Evolutionary conservation across 352 stramenopile genomes (phyloP).

Genomic region (Thraustochytrium sp.): DNA sequence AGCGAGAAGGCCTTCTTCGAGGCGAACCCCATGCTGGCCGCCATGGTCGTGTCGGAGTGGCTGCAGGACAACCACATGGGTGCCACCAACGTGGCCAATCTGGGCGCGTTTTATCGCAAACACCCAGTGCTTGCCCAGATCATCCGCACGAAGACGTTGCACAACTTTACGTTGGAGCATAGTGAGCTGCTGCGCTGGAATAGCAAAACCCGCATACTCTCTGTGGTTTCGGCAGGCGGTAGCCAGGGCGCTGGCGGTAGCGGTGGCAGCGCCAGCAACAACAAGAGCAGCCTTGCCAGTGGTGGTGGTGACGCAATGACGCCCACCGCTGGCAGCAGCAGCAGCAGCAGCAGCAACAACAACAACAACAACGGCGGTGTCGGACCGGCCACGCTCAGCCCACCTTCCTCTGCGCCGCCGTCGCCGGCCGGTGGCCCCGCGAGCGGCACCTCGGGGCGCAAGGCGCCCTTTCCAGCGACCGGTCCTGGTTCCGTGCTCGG

Average conservation of each 20-base stretch:
- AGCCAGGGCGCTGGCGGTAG: not conserved
- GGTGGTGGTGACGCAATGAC: no score
- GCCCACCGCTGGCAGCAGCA: not conserved
- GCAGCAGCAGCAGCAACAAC: not conserved
- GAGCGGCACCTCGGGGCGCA: no score
- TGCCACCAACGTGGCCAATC: not conserved
- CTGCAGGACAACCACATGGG: not conserved
- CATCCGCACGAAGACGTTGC: not conserved
- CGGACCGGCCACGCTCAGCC: no score
- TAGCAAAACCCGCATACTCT: not conserved
- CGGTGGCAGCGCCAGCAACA: not conserved
- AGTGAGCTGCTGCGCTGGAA: conserved; percentile 10
- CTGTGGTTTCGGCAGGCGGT: not conserved
- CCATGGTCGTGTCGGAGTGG: conserved; percentile 6
- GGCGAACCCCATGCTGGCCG: not conserved
- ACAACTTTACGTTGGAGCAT: conserved; percentile 14
- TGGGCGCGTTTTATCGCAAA: not conserved
- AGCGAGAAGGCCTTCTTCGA: not conserved
- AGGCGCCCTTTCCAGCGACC: not conserved
- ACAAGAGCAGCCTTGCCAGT: not conserved
- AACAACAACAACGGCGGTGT: not conserved
- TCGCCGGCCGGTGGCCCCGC: no score
- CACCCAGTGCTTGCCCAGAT: not conserved
- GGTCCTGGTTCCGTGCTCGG: not conserved
- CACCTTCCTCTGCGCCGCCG: no score